Evolutionary conservation across 768 basidiomycete species (phyloP).

Genomic region (Rhodotorula kratochvilovae): DNA sequence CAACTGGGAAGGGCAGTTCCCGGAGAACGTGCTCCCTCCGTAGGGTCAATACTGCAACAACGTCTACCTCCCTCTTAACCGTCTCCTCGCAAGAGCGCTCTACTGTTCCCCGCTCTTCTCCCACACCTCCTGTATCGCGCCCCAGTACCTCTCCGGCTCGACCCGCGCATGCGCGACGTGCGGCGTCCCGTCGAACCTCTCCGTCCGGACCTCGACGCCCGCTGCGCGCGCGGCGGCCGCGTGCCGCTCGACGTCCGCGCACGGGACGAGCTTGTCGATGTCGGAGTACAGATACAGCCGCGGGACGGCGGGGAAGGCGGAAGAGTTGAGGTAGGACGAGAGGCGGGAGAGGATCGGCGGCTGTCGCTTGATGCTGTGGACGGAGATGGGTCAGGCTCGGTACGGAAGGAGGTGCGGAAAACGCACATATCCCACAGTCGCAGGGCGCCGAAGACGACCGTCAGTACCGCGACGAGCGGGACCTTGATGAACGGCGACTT

Average conservation of each 20-base stretch:
- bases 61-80: background rate
- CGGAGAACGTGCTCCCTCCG: constrained; percentile 11
- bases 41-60: background rate
- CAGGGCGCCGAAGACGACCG: background rate
- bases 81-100: background rate
- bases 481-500: constrained; percentile 1
- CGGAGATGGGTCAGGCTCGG: too few species aligned
- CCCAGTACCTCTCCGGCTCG: constrained; percentile 39
- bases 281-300: constrained; percentile 41
- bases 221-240: constrained; percentile 8
- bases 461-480: background rate
- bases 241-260: constrained; percentile 37
- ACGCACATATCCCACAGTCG: constrained; percentile 15
- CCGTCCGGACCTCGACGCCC: constrained; percentile 11
- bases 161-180: constrained; percentile 39
- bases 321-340: constrained; percentile 22
- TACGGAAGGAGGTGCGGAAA: too few species aligned
- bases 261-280: constrained; percentile 35
- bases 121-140: constrained; percentile 32
- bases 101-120: constrained; percentile 35
- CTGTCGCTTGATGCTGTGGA: constrained; percentile 15
- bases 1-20: background rate
- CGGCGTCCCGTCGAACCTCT: constrained; percentile 25
- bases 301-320: constrained; percentile 20
- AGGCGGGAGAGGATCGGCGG: constrained; percentile 18